Evolutionary conservation across 164 flowering plant species (phyloP), one percentile per base, ranked within the genome.

Genomic region (Warburgia ugandensis): DNA sequence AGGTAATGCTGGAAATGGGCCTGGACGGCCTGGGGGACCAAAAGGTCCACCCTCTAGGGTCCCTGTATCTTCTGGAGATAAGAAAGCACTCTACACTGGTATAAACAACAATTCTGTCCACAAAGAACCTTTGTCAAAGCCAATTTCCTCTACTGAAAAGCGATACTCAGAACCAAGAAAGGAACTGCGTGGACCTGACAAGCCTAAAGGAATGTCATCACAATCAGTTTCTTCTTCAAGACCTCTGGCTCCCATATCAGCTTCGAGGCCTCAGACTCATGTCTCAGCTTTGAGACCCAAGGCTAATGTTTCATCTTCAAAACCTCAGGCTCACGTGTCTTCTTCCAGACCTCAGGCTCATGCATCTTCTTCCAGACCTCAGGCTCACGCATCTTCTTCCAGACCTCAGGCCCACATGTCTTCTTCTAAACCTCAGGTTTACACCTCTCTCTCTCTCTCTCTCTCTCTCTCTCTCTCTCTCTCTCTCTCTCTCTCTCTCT

Each of bases 21-120:
- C 81, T 48, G 81, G 83, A 3, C 79, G 81, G 77, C 87, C 85
- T 48, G 22, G 45, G 7, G 76, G 42, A 26, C 30, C 61, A 37
- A 81, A 76, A 55, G 57, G 48, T 17, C 52, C 50, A 32, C 33
- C 21, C 50, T 38, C 53, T 6, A 51, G 66, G 56, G 19, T 12
- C 20, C 52, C 68, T 25, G 56, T 50, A 39, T 17, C 60, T 27
- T 28, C 54, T 4, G 1, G 50, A 51, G 57, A 59, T 53, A 74
- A 55, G 68, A 77, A 60, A 57, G n/a, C 29, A 16, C 13, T 23
- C 3, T 7, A 4, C 13, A 9, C 43, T 16, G 19, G 49, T 6
- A n/a, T n/a, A n/a, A 39, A 22, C 43, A 36, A 25, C 14, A 12
- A 56, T 55, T 27, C 73, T 53, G 50, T 56, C 59, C 60, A 62